A percentile compares a stretch with the other conserved stretches of the same genome.
phyloP scores from a whole-genome alignment of 441 rosid species.

The Croton setiger region DNA sequence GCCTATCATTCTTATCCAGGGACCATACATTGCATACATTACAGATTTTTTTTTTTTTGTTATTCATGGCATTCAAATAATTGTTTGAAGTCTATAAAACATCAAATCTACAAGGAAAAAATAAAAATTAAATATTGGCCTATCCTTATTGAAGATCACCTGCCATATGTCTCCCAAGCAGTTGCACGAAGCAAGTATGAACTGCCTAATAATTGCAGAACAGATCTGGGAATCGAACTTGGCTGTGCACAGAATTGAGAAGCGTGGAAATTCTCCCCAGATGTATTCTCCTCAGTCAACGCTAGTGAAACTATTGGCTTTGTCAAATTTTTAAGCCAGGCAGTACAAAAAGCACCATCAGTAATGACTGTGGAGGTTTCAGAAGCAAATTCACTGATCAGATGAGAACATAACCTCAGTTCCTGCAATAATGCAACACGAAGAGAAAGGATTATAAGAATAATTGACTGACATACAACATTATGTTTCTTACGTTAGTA shows the following conservation, averaged over 20 bases:
- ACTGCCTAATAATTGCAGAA: constrained; percentile 76
- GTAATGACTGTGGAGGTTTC: constrained; percentile 61
- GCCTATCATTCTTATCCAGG: neutral
- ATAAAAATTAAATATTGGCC: neutral
- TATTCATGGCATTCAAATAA: neutral
- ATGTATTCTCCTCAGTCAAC: constrained; percentile 49
- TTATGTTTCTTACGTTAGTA: neutral
- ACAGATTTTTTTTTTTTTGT: neutral
- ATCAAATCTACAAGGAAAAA: constrained; percentile 12
- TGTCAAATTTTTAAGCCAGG: constrained; percentile 80
- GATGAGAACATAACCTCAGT: constrained; percentile 65
- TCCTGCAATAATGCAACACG: constrained; percentile 49
- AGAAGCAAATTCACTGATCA: constrained; percentile 68
- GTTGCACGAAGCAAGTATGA: constrained; percentile 89
- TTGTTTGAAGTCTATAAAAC: constrained; percentile 9
- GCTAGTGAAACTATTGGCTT: constrained; percentile 53
- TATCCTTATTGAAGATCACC: constrained; percentile 41
- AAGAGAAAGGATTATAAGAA: constrained; percentile 21
- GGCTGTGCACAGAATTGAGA: constrained; percentile 65
- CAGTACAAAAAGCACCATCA: constrained; percentile 74
- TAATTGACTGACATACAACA: constrained; percentile 11
- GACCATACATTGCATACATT: neutral
- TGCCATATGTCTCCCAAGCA: constrained; percentile 97
- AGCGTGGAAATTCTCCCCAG: constrained; percentile 45
- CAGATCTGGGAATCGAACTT: constrained; percentile 86